Evolutionary conservation across 306 rosid species (phyloP), one percentile per base, ranked within the genome.

Genomic region (Lathyrus oleraceus): DNA sequence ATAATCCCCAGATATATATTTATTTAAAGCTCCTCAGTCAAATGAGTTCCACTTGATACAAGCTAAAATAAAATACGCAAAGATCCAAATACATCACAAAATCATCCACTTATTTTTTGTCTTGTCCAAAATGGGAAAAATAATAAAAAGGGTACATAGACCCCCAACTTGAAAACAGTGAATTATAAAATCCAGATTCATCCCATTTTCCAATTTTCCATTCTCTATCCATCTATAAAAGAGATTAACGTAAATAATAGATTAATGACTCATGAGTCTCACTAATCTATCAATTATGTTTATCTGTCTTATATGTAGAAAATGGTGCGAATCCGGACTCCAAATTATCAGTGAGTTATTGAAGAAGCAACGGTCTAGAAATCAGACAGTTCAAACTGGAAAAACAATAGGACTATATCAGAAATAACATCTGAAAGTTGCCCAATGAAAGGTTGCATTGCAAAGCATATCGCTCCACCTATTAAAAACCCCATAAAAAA

Each of bases 121-220:
- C 69, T 69, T 32, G 61, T 43, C 53, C 71, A 60, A 40, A 63
- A 77, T 43, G 60, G 72, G 52, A 30, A 44, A 61, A 65, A 51
- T 71, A 77, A 48, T 56, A 42, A 64, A 81, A 47, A 73, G 40
- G 54, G 63, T 61, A 45, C 80, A 65, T 64, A 52, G 45, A 77
- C 79, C 79, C 72, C 76, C 68, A 65, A 71, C 48, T 45, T 45
- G 38, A 71, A 45, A 71, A 25, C 40, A 60, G 69, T 32, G 35
- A 70, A 65, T 65, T 58, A 65, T 69, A 70, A 35, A 35, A 35
- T 7, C 39, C 39, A 35, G 39, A 35, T 35, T 35, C 39, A 35
- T 35, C 8, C 8, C 39, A 35, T 35, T 35, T 7, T 7, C 7
- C 9, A 7, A 35, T 2, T 35, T 35, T 35, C 9, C 39, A 7